Conservation (phyloP, 495 filamentous ascomycete genomes). For the Gamarada debralockiae region DNA sequence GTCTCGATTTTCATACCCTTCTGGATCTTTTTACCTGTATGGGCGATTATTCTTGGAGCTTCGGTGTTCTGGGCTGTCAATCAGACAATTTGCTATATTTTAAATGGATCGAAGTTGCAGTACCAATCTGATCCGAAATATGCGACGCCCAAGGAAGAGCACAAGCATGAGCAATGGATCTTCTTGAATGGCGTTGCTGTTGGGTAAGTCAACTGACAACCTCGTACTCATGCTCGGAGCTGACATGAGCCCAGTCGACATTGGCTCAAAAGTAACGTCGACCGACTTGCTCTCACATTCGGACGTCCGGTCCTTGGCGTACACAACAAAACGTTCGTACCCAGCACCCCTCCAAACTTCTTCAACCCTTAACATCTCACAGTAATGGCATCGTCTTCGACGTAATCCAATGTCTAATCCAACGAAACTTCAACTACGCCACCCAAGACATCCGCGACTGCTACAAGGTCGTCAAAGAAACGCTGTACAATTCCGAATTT, state of each 20-base stretch:
- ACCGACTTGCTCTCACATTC: conserved; percentile 71
- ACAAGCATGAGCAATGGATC: conserved; percentile 64
- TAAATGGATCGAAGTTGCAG: conserved; percentile 21
- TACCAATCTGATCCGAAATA: conserved; percentile 8
- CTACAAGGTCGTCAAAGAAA: conserved; percentile 53
- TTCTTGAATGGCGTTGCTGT: conserved; percentile 69
- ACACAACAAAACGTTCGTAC: conserved; percentile 67
- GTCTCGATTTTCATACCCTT: conserved; percentile 42
- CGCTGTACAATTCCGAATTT: conserved; percentile 52
- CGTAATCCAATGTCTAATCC: conserved; percentile 70
- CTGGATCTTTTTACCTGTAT: conserved; percentile 49
- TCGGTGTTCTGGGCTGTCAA: conserved; percentile 41
- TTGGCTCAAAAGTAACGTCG: conserved; percentile 65
- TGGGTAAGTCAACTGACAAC: conserved; percentile 43
- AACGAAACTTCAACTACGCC: conserved; percentile 70
- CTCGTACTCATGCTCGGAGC: conserved; percentile 4
- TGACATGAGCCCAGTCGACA: conserved; percentile 33
- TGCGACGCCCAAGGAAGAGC: conserved; percentile 12
- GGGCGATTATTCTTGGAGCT: conserved; percentile 36
- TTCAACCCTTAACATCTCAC: neutral
- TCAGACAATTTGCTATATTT: conserved; percentile 37
- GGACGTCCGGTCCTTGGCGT: conserved; percentile 71
- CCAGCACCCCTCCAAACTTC: conserved; percentile 1
- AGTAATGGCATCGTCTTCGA: conserved; percentile 66
- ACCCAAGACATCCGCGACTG: conserved; percentile 63